Base-by-base conservation (phyloP, 768 basidiomycete species). In the Termitomyces sp. region DNA sequence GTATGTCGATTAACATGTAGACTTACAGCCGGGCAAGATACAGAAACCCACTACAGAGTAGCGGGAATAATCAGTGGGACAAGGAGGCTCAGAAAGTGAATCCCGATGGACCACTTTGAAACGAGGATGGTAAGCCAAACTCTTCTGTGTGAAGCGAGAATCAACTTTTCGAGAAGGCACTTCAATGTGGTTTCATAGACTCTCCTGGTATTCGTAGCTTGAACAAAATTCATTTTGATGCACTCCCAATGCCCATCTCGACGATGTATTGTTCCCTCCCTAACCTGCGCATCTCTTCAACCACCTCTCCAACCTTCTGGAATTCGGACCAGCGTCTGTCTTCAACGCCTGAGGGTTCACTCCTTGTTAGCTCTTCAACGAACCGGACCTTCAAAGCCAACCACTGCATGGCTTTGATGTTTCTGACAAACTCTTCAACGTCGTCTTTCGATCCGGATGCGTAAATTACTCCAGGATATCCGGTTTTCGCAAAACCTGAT, bases 361-460 rank as follows among this genome's bases (percentile, higher is more conserved):
- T 56, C 16, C 29, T 42, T 7, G 79, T 38, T 12, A 77, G 70
- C 60, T 87, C 85, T 18, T 60, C 59, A 27, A 83, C 64, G 60
- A 88, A 86, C 22, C 88, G 68, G 5, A 87, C 68, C 52, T 79
- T 75, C 57, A 90, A 67, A 10, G 88, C 88, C 0, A 90, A 72
- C 89, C 89, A 91, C 62, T 89, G 86, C 88, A 89, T 88, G 18
- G 73, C 77, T 63, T 85, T 88, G 52, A 90, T 78, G 49, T 84
- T 85, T 18, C 64, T 70, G 1, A 87, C 79, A 59, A 89, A 89
- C 59, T 85, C 82, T 61, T 84, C 78, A 12, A 89, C 71, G 44
- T 78, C 70, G 7, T 74, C 68, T 40, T 73, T 71, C 18, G 60
- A 60, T 7, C 88, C 88, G 64, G 83, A 74, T n/a, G 78, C 84